Percentiles rank a stretch among this genome's conserved stretches.
Evolutionary conservation across 768 basidiomycete genomes (phyloP).

Genomic region (Lyophyllum atratum): DNA sequence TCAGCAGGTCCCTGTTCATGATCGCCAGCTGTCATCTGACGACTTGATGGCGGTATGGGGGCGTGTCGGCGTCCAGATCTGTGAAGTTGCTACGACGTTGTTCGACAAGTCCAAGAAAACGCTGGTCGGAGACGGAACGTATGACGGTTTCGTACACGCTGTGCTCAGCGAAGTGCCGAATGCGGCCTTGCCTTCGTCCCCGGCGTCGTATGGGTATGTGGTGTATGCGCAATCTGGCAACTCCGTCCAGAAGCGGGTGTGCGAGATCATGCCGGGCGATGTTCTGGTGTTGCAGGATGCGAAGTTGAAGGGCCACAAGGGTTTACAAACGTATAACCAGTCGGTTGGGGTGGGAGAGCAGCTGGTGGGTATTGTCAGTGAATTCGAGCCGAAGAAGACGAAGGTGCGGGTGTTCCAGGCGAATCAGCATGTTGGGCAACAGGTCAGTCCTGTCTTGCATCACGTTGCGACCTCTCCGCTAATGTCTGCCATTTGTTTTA

Average conservation of each 20-base stretch:
- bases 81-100: conserved; percentile 66
- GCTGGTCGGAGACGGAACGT: conserved; percentile 84
- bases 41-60: conserved; percentile 73
- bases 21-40: conserved; percentile 51
- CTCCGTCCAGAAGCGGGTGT: conserved; percentile 69
- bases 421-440: conserved; percentile 82
- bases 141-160: conserved; percentile 73
- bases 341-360: conserved; percentile 53
- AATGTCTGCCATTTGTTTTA: conserved; percentile 14
- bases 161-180: conserved; percentile 69
- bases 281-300: conserved; percentile 75
- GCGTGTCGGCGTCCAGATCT: conserved; percentile 73
- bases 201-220: conserved; percentile 66
- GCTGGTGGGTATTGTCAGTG: conserved; percentile 73
- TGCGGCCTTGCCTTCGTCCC: conserved; percentile 41
- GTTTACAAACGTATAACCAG: conserved; percentile 72
- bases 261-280: conserved; percentile 88
- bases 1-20: conserved; percentile 21
- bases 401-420: conserved; percentile 88
- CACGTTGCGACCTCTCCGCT: background rate
- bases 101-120: conserved; percentile 76
- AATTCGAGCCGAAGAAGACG: conserved; percentile 85
- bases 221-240: conserved; percentile 72
- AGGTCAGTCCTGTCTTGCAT: conserved; percentile 49
- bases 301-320: conserved; percentile 77